These are phyloP conservation scores for Tricholoma flavovirens DNA, from an alignment of 768 basidiomycete genomes.

Conservation along the genomic window DNA sequence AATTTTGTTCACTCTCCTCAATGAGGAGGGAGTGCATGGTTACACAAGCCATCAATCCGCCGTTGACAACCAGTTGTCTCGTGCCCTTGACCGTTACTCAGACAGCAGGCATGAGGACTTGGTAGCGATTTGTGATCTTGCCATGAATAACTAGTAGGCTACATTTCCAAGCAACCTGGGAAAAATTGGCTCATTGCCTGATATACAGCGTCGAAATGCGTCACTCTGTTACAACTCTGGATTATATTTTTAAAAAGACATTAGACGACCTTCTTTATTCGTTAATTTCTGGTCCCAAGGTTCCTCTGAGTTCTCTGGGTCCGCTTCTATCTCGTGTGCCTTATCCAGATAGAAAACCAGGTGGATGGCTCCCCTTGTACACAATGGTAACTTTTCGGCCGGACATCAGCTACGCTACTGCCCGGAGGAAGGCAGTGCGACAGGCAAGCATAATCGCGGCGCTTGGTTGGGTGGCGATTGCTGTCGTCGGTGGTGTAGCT, in stretches of 20 bases:
- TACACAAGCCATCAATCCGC: slow-evolving; percentile 30
- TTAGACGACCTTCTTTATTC: slow-evolving; percentile 72
- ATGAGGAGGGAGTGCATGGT: slow-evolving; percentile 56
- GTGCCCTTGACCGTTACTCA: slow-evolving; percentile 75
- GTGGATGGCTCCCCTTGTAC: slow-evolving; percentile 90
- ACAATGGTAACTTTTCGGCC: slow-evolving; percentile 98
- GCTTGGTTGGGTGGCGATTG: slow-evolving; percentile 44
- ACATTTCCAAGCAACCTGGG: background rate
- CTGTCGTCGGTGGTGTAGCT: slow-evolving; percentile 36
- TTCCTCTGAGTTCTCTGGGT: slow-evolving; percentile 41
- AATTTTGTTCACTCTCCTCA: slow-evolving; percentile 71
- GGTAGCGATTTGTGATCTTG: slow-evolving; percentile 84
- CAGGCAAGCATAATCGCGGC: slow-evolving; percentile 62
- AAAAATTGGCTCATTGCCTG: slow-evolving; percentile 14
- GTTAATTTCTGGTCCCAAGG: slow-evolving; percentile 46
- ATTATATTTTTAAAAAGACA: slow-evolving; percentile 73
- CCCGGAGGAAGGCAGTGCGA: slow-evolving; percentile 57
- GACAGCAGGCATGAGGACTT: slow-evolving; percentile 82
- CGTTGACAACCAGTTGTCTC: slow-evolving; percentile 52
- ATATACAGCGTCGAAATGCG: slow-evolving; percentile 84
- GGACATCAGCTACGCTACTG: slow-evolving; percentile 87
- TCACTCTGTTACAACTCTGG: slow-evolving; percentile 78
- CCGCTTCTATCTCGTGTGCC: slow-evolving; percentile 44
- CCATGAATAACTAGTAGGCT: slow-evolving; percentile 95
- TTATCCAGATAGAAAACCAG: slow-evolving; percentile 53